Evolutionary conservation across 176 grass and related monocot species (phyloP).

Genomic region (Oryza australiensis): DNA sequence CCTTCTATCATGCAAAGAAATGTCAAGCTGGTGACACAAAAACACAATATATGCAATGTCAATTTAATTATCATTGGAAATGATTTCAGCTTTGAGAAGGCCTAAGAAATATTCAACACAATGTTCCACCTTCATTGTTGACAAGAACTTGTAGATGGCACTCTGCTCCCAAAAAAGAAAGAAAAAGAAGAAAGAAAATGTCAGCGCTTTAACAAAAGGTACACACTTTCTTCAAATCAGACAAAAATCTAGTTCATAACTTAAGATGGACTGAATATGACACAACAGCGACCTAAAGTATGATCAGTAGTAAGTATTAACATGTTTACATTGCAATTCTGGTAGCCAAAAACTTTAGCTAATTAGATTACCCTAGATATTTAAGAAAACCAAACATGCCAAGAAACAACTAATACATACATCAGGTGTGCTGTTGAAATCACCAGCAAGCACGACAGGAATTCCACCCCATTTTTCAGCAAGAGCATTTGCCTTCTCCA

Average conservation of each 20-base stretch:
- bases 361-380: conserved; percentile 15
- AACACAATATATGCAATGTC: conserved; percentile 22
- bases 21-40: conserved; percentile 60
- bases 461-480: conserved; percentile 81
- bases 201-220: conserved; percentile 5
- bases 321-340: conserved; percentile 5
- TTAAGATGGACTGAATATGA: conserved; percentile 9
- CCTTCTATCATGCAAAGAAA: conserved; percentile 76
- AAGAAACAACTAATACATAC: conserved; percentile 53
- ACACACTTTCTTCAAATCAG: not conserved
- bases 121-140: conserved; percentile 63
- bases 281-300: not conserved
- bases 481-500: conserved; percentile 63
- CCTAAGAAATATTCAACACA: conserved; percentile 26
- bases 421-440: conserved; percentile 93
- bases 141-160: conserved; percentile 75
- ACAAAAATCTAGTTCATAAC: not conserved
- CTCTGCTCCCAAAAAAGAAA: conserved; percentile 56
- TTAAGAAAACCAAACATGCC: not conserved
- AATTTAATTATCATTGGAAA: conserved; percentile 35
- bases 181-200: conserved; percentile 35
- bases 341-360: not conserved
- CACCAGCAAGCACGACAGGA: conserved; percentile 90
- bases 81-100: conserved; percentile 16
- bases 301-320: conserved; percentile 2